Percentiles rank a stretch among this genome's conserved stretches.
These are phyloP conservation scores for Scheffersomyces ergatensis DNA, from an alignment of 805 yeast genomes.

Conservation along the genomic window DNA sequence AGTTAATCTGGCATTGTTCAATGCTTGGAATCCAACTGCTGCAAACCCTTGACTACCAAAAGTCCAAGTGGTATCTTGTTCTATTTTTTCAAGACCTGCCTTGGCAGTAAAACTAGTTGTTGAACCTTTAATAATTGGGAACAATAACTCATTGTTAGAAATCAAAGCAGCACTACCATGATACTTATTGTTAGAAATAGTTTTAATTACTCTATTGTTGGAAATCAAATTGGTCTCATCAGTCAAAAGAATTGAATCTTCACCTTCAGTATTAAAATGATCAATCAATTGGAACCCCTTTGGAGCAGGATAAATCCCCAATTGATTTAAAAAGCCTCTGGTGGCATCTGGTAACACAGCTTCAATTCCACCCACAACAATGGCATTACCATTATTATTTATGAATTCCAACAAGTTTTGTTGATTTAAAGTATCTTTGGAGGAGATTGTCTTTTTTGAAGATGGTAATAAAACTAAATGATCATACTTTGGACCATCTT, in stretches of 20 bases:
- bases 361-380: slow-evolving; percentile 55
- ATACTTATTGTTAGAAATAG: slow-evolving; percentile 13
- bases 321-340: slow-evolving; percentile 66
- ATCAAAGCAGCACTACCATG: slow-evolving; percentile 68
- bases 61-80: slow-evolving; percentile 61
- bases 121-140: slow-evolving; percentile 71
- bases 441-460: slow-evolving; percentile 27
- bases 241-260: slow-evolving; percentile 27
- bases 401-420: slow-evolving; percentile 55
- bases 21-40: slow-evolving; percentile 76
- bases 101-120: slow-evolving; percentile 58
- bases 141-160: slow-evolving; percentile 62
- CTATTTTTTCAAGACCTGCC: slow-evolving; percentile 41
- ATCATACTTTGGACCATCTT: slow-evolving; percentile 21
- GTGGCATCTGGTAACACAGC: slow-evolving; percentile 39
- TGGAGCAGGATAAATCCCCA: slow-evolving; percentile 85
- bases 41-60: slow-evolving; percentile 76
- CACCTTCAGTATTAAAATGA: slow-evolving; percentile 49
- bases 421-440: slow-evolving; percentile 28
- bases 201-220: slow-evolving; percentile 14
- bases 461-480: slow-evolving; percentile 36
- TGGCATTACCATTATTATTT: slow-evolving; percentile 69
- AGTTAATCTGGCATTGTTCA: slow-evolving; percentile 69
- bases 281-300: slow-evolving; percentile 64
- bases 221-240: slow-evolving; percentile 23